Base-by-base conservation (phyloP, 148 eudicot species). In the Linanthus parryae region DNA sequence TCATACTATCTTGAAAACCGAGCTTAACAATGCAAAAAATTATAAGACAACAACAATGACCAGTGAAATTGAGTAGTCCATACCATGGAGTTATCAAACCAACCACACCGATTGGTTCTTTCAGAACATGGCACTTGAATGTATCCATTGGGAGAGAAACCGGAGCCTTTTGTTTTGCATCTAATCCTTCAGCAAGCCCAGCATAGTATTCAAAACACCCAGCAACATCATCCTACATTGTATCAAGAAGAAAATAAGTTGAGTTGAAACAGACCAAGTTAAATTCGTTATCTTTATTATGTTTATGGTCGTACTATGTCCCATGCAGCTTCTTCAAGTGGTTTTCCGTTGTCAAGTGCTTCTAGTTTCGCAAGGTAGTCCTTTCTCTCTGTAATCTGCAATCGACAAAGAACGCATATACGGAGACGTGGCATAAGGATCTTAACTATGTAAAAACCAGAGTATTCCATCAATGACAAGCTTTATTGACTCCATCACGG, bases 21-120 rank as follows among this genome's bases (percentile, higher is more conserved):
- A n/a, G n/a, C n/a, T n/a, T n/a, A n/a, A n/a, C n/a, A n/a, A n/a
- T n/a, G n/a, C n/a, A n/a, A n/a, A n/a, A n/a, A n/a, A n/a, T n/a
- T n/a, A n/a, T n/a, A n/a, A n/a, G n/a, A n/a, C n/a, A n/a, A n/a
- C n/a, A n/a, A n/a, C n/a, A n/a, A n/a, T n/a, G n/a, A n/a, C n/a
- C n/a, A n/a, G n/a, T n/a, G n/a, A n/a, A n/a, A n/a, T n/a, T n/a
- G n/a, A n/a, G n/a, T n/a, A n/a, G n/a, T n/a, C n/a, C n/a, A n/a
- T 73, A 92, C 99, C 99, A 92, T 51, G 99, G 99, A 59, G 99
- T 88, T 64, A 92, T 92, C 55, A 92, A 70, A 12, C 95, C 99
- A 82, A 92, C 95, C 37, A 92, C 91, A 26, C 99, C 99, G 52
- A 92, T 62, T 21, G 99, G 96, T 59, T 92, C 88, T 70, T 62